Evolutionary conservation across 805 yeast genomes (phyloP).

Genomic region (Monosporozyma yasuniensis): DNA sequence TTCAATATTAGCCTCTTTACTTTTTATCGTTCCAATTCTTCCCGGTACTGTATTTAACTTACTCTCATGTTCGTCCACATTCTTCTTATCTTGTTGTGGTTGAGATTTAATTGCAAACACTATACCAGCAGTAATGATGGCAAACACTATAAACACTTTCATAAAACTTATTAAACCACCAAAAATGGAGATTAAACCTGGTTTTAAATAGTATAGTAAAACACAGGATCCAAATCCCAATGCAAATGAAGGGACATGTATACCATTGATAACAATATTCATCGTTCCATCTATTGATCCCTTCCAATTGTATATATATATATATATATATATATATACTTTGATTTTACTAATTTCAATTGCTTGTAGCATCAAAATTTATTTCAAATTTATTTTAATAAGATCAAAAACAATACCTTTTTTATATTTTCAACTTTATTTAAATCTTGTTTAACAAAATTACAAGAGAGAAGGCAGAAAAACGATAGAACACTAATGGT

Average conservation of each 20-base stretch:
- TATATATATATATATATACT: no score
- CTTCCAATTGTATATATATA: not conserved
- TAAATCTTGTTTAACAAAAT: no score
- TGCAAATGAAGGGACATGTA: slow-evolving; percentile 6
- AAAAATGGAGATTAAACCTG: slow-evolving; percentile 3
- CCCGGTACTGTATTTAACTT: not conserved
- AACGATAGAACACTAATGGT: no score
- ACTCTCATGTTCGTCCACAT: not conserved
- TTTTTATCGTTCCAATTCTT: not conserved
- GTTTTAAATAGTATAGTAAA: slow-evolving; percentile 2
- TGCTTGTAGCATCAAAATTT: no score
- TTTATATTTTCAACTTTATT: no score
- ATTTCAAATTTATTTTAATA: no score
- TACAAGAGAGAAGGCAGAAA: no score
- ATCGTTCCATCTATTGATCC: not conserved
- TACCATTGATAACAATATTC: not conserved
- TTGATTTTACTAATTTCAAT: no score
- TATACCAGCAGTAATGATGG: slow-evolving; percentile 14
- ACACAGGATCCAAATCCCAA: slow-evolving; percentile 6
- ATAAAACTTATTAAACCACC: slow-evolving; percentile 22
- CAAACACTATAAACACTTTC: slow-evolving; percentile 14
- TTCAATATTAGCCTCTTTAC: not conserved
- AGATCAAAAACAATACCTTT: no score
- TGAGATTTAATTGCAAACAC: slow-evolving; percentile 3
- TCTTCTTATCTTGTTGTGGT: not conserved